phyloP scores from a whole-genome alignment of 176 grass and related monocot genomes.

The Paspalum vaginatum region DNA sequence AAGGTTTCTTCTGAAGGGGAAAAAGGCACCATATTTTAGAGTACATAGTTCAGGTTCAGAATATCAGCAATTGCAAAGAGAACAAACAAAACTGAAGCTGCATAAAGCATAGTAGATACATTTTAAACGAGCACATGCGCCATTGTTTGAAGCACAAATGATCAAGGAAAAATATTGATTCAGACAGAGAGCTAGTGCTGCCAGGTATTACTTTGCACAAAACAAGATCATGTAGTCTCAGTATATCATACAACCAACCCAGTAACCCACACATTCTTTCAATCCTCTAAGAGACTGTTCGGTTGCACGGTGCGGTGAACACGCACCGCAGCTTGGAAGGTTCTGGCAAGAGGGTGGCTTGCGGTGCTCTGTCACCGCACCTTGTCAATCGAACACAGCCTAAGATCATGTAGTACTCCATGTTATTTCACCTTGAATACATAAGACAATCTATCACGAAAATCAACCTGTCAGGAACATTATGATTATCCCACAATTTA shows the following conservation, averaged over 20 bases:
- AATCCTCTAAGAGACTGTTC: background rate
- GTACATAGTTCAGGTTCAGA: background rate
- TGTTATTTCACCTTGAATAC: background rate
- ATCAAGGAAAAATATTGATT: constrained; percentile 3
- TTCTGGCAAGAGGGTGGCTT: too few relatives aligned
- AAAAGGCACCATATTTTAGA: background rate
- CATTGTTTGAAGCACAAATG: background rate
- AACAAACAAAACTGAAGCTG: background rate
- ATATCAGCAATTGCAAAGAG: background rate
- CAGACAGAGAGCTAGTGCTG: background rate
- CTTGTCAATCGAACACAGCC: too few relatives aligned
- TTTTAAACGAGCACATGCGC: background rate
- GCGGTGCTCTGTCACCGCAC: too few relatives aligned
- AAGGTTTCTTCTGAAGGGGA: background rate
- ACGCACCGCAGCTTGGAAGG: too few relatives aligned
- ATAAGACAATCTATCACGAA: background rate
- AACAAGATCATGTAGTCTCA: background rate
- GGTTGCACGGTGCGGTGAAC: too few relatives aligned
- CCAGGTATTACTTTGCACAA: background rate
- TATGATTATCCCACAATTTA: background rate
- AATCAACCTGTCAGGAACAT: background rate
- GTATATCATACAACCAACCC: background rate
- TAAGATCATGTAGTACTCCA: background rate
- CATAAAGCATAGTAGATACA: constrained; percentile 3
- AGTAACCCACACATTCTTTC: background rate